These are phyloP conservation scores for Candida sojae DNA, from an alignment of 1,139 yeast species.

Conservation along the genomic window DNA sequence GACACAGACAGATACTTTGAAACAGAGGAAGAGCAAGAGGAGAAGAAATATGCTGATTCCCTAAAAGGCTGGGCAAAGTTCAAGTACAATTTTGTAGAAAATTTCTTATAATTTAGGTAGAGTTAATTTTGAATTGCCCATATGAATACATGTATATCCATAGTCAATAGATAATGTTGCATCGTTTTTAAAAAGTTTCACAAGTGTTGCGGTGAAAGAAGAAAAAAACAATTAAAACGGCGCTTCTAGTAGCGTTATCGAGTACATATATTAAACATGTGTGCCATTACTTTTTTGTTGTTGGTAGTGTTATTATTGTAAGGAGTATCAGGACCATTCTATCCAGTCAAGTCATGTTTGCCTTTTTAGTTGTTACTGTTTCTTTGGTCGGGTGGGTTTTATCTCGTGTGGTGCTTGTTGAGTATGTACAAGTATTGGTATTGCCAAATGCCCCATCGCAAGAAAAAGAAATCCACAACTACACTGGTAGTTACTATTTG, in stretches of 20 bases:
- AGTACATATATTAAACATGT: no score
- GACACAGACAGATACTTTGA: slow-evolving; percentile 33
- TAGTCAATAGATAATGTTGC: no score
- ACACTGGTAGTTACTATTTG: slow-evolving; percentile 15
- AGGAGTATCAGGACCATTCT: no score
- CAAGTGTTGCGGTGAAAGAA: background rate
- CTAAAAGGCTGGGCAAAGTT: slow-evolving; percentile 50
- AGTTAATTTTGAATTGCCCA: background rate
- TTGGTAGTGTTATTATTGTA: no score
- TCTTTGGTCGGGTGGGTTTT: background rate
- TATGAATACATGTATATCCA: background rate
- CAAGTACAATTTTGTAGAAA: slow-evolving; percentile 31
- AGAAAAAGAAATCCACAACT: slow-evolving; percentile 9
- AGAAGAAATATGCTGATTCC: slow-evolving; percentile 37
- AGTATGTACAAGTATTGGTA: slow-evolving; percentile 2
- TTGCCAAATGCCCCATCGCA: background rate
- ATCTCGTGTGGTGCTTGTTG: background rate
- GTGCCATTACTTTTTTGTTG: no score
- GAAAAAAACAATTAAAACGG: background rate
- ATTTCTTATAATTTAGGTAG: slow-evolving; percentile 20
- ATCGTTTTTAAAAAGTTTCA: background rate
- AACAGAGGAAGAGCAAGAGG: slow-evolving; percentile 47
- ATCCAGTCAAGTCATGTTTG: background rate
- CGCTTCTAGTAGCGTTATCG: background rate
- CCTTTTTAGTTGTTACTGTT: background rate